Evolutionary conservation across 768 basidiomycete species (phyloP), one percentile per base, ranked within the genome.

Genomic region (Punctularia strigosozonata): DNA sequence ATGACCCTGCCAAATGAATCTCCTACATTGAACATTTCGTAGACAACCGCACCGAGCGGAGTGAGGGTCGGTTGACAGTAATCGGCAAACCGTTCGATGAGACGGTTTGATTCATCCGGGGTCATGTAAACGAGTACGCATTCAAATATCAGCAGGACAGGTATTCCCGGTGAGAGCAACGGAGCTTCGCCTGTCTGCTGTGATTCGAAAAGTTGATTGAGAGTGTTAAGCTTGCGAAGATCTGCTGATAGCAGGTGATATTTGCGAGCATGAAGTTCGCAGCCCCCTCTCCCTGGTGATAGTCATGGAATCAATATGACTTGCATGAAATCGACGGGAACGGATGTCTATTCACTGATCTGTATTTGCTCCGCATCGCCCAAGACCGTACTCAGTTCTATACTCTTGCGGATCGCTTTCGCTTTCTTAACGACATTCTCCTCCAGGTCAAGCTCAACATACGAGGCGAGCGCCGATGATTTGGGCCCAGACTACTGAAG

Each of bases 1-100:
- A 99, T 97, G 17, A 98, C 85, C 22, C 69, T 69, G n/a, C 94
- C 95, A 59, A 98, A 98, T 0, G 76, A 50, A 52, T 97, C 94
- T 15, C 75, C 67, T 4, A 97, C 63, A 2, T 80, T 82, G 53
- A 88, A 92, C 85, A 97, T 97, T 55, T 97, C 94, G 51, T 98
- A 97, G 14, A 90, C 69, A 6, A 89, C 58, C 3, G 68, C 72
- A 20, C 75, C 78, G 1, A 76, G 61, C 1, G 64, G 51, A 24
- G 43, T 51, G 25, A 41, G 8, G 13, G n/a, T 35, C 14, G 43
- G 6, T 1, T 61, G 53, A 50, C 74, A 77, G 41, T 66, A 67
- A 40, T 71, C 62, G 2, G 71, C 64, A 51, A 92, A 90, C 84
- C 86, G 92, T 25, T 62, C 56, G 2, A 95, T 61, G 10, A 95